These are phyloP conservation scores for Quercus lobata DNA, from an alignment of 331 rosid species.

Conservation along the genomic window DNA sequence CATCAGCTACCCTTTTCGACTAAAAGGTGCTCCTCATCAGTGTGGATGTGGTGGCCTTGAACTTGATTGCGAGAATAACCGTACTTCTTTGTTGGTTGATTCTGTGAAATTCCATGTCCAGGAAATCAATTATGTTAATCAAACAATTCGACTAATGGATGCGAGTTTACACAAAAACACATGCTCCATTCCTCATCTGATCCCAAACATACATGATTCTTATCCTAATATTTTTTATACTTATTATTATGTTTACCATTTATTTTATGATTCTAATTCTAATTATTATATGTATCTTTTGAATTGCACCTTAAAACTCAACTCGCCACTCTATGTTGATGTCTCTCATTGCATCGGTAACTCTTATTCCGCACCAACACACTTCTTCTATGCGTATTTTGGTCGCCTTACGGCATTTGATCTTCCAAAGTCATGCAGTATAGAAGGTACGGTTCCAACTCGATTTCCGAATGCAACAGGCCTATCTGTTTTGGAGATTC, in stretches of 20 bases:
- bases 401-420: fast-evolving
- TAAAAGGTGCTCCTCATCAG: not conserved
- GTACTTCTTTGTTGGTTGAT: not conserved
- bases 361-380: too few relatives aligned
- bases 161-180: not conserved
- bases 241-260: too few relatives aligned
- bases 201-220: fast-evolving
- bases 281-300: too few relatives aligned
- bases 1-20: not conserved
- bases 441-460: too few relatives aligned
- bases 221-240: too few relatives aligned
- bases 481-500: too few relatives aligned
- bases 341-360: too few relatives aligned
- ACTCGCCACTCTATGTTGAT: too few relatives aligned
- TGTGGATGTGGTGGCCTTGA: not conserved
- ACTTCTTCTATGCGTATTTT: too few relatives aligned
- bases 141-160: slow-evolving; percentile 1
- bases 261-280: too few relatives aligned
- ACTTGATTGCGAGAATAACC: not conserved
- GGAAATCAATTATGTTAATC: not conserved
- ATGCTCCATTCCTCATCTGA: not conserved
- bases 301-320: too few relatives aligned
- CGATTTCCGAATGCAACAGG: too few relatives aligned
- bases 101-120: not conserved
- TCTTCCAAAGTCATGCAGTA: fast-evolving